These are phyloP conservation scores for Rachicladosporium sp. DNA, from an alignment of 2,329 filamentous ascomycete genomes.

Conservation along the genomic window DNA sequence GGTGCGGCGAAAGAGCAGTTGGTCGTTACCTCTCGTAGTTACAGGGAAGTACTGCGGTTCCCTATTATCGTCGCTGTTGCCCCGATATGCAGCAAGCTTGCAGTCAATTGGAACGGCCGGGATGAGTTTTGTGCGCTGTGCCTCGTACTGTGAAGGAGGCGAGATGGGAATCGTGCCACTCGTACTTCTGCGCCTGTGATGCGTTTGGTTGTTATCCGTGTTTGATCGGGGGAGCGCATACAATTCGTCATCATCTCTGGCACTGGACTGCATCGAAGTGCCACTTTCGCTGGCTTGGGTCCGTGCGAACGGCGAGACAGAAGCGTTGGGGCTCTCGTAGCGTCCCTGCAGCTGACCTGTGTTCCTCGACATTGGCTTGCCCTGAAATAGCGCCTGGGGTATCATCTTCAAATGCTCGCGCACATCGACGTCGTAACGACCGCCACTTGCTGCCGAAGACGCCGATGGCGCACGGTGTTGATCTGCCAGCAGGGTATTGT, in stretches of 20 bases:
- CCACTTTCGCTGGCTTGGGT: constrained; percentile 2
- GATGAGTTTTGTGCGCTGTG: neutral
- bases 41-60: constrained; percentile 13
- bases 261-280: neutral
- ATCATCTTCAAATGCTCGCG: constrained; percentile 21
- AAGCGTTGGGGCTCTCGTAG: constrained; percentile 1
- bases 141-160: constrained; percentile 12
- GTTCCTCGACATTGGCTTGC: constrained; percentile 7
- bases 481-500: constrained; percentile 15
- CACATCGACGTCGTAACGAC: constrained; percentile 13
- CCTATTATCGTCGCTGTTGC: constrained; percentile 7
- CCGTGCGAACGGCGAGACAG: neutral
- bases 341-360: neutral
- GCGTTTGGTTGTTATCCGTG: neutral
- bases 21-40: constrained; percentile 4
- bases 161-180: constrained; percentile 23
- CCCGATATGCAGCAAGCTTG: neutral
- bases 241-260: too few relatives aligned
- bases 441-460: constrained; percentile 6
- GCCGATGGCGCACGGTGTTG: constrained; percentile 7
- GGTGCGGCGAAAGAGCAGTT: constrained; percentile 9
- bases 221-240: neutral
- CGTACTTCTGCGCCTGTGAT: constrained; percentile 12
- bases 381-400: constrained; percentile 19
- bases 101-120: neutral